Percentiles rank a stretch among this genome's conserved stretches.
Evolutionary conservation across 441 rosid genomes (phyloP).

Genomic region (Euphorbia celastroides): DNA sequence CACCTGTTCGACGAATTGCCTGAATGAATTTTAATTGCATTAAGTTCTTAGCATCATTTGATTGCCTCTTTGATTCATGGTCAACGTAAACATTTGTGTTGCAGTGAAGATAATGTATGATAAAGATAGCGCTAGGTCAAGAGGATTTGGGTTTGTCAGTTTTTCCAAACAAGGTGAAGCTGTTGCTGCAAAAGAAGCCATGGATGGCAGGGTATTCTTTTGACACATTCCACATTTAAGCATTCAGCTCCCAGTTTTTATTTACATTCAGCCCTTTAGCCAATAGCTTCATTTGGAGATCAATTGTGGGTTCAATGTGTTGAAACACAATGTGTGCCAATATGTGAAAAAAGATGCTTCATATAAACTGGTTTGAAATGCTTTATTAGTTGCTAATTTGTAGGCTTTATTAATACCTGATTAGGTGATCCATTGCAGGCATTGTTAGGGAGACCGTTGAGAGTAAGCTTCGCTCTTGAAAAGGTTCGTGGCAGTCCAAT

Average conservation of each 20-base stretch:
- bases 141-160: constrained; percentile 82
- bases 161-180: constrained; percentile 55
- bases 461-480: constrained; percentile 63
- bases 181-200: constrained; percentile 62
- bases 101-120: constrained; percentile 72
- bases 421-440: constrained; percentile 40
- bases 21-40: constrained; percentile 17
- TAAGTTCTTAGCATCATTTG: background rate
- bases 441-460: constrained; percentile 63
- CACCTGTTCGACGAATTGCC: constrained; percentile 58
- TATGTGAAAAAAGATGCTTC: background rate
- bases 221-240: too few relatives aligned
- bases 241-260: too few relatives aligned
- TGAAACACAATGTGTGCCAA: too few relatives aligned
- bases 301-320: too few relatives aligned
- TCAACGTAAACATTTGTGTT: constrained; percentile 11
- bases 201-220: constrained; percentile 67
- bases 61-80: too few relatives aligned
- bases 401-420: background rate
- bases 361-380: background rate
- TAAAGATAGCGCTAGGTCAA: constrained; percentile 68
- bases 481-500: constrained; percentile 77
- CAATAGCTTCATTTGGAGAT: too few relatives aligned
- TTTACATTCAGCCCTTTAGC: too few relatives aligned
- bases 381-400: background rate